Evolutionary conservation across 2,329 filamentous ascomycete genomes (phyloP).

Genomic region (Lasiodiplodia theobromae): DNA sequence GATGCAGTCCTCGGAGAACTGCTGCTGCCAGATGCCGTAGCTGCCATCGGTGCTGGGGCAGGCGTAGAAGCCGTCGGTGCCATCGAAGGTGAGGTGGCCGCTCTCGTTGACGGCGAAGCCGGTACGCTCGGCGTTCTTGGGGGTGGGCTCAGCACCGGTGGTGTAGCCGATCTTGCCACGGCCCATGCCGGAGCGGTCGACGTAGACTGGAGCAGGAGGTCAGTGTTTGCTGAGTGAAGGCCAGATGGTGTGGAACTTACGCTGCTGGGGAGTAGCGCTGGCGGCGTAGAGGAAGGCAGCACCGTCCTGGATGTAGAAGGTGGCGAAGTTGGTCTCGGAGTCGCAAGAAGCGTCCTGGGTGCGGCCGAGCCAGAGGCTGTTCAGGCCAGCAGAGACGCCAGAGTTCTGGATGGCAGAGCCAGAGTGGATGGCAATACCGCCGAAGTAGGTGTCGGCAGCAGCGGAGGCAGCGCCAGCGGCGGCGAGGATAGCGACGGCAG

Average conservation of each 20-base stretch:
- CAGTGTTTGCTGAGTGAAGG: background rate
- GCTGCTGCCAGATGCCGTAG: constrained; percentile 41
- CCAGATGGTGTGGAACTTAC: constrained; percentile 44
- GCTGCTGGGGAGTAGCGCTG: constrained; percentile 58
- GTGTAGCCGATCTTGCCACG: constrained; percentile 63
- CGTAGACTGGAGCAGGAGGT: background rate
- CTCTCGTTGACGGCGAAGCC: constrained; percentile 56
- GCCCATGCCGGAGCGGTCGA: constrained; percentile 43
- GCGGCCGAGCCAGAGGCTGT: constrained; percentile 53
- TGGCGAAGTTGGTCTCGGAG: constrained; percentile 51
- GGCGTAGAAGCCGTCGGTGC: constrained; percentile 54
- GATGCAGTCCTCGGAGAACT: constrained; percentile 21
- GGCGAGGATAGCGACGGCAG: constrained; percentile 31
- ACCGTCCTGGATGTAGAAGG: constrained; percentile 58
- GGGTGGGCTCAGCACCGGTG: constrained; percentile 51
- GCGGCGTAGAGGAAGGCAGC: constrained; percentile 58
- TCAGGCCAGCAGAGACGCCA: constrained; percentile 53
- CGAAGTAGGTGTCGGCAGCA: constrained; percentile 51
- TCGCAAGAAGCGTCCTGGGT: constrained; percentile 60
- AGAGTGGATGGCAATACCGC: constrained; percentile 59
- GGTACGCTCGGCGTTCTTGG: constrained; percentile 54
- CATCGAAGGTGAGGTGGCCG: constrained; percentile 57
- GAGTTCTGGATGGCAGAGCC: constrained; percentile 58
- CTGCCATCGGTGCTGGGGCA: constrained; percentile 55
- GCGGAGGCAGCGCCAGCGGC: constrained; percentile 45